Evolutionary conservation across 768 basidiomycete genomes (phyloP).

Genomic region (Naematelia encephala): DNA sequence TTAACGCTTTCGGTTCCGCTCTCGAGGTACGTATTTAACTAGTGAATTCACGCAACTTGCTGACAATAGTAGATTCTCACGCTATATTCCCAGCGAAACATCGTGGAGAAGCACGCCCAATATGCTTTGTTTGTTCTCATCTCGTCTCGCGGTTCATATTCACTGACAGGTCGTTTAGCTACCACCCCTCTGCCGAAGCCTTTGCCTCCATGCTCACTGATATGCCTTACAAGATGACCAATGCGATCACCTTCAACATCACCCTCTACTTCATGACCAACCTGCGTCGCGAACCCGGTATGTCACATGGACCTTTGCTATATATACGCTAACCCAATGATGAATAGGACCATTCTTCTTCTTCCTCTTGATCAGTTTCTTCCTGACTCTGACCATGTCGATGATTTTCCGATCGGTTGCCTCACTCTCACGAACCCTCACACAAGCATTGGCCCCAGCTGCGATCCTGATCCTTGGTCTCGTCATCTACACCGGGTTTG

Average conservation of each 20-base stretch:
- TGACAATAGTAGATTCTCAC: conserved; percentile 43
- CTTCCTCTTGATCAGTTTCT: conserved; percentile 57
- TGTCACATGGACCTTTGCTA: too few relatives aligned
- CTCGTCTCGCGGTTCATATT: neutral
- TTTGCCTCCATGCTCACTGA: conserved; percentile 49
- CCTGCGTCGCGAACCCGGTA: conserved; percentile 54
- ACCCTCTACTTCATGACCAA: conserved; percentile 56
- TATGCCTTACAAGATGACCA: conserved; percentile 47
- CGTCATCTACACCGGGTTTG: conserved; percentile 65
- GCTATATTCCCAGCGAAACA: conserved; percentile 52
- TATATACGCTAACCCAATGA: too few relatives aligned
- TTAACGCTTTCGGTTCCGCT: conserved; percentile 56
- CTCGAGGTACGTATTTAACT: conserved; percentile 32
- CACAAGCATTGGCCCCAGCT: conserved; percentile 60
- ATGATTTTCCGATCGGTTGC: conserved; percentile 60
- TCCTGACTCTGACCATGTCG: conserved; percentile 58
- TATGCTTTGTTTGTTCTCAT: conserved; percentile 47
- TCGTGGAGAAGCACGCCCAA: conserved; percentile 57
- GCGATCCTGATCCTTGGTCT: conserved; percentile 66
- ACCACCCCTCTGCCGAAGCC: conserved; percentile 57
- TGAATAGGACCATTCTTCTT: conserved; percentile 54
- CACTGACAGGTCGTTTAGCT: conserved; percentile 18
- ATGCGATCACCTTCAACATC: conserved; percentile 49
- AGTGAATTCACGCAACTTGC: too few relatives aligned
- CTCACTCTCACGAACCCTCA: conserved; percentile 64